A percentile compares a stretch with the other conserved stretches of the same genome.
Conservation (phyloP, 768 basidiomycete genomes). For the Pisolithus tinctorius region DNA sequence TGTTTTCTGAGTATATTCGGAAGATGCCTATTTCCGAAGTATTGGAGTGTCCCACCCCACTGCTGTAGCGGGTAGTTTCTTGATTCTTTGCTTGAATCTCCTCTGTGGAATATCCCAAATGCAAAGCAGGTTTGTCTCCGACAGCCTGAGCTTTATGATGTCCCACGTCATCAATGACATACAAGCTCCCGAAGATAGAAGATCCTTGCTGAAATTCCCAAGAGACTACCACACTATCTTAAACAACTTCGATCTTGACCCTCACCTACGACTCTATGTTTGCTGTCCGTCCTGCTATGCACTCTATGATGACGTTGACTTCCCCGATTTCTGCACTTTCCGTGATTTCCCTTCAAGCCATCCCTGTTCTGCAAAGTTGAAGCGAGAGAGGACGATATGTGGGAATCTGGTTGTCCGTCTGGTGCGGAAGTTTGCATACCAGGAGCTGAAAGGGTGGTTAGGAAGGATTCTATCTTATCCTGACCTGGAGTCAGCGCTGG, state of each 20-base stretch:
- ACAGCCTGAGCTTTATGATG: no score
- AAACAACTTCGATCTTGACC: constrained; percentile 9
- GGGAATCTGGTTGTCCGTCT: not conserved
- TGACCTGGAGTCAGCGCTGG: constrained; percentile 22
- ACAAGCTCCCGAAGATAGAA: no score
- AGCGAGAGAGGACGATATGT: not conserved
- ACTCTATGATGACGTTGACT: constrained; percentile 12
- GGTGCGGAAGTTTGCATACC: constrained; percentile 14
- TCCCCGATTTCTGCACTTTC: constrained; percentile 16
- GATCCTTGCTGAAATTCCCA: no score
- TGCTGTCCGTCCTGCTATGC: constrained; percentile 24
- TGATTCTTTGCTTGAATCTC: no score
- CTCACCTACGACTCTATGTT: constrained; percentile 10
- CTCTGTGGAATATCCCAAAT: no score
- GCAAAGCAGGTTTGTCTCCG: no score
- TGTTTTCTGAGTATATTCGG: no score
- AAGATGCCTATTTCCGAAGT: no score
- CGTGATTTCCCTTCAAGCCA: constrained; percentile 6
- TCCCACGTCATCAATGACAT: no score
- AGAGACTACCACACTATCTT: not conserved
- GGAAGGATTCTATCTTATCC: constrained; percentile 17
- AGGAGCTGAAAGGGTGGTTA: constrained; percentile 24
- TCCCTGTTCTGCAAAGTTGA: constrained; percentile 4
- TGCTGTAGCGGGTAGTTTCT: no score
- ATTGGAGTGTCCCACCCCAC: no score